phyloP scores from a whole-genome alignment of 208 protist genomes.

The Zelonia costaricensis region DNA sequence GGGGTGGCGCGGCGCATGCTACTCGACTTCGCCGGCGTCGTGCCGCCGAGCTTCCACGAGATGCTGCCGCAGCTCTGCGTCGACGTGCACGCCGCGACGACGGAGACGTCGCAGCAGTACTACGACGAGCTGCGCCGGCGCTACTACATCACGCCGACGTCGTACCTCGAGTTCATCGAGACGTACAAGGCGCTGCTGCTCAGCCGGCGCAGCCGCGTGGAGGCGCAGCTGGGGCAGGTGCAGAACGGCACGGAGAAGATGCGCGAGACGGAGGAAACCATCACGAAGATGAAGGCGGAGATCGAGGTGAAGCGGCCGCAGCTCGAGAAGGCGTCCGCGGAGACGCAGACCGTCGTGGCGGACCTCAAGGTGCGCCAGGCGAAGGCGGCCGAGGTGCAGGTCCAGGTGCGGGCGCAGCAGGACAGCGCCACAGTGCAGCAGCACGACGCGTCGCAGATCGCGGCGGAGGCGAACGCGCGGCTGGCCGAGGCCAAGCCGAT shows the following conservation, averaged over 20 bases:
- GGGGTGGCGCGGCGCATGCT: constrained; percentile 88
- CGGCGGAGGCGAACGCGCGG: constrained; percentile 87
- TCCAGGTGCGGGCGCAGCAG: constrained; percentile 90
- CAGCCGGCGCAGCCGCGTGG: constrained; percentile 73
- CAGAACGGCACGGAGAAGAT: constrained; percentile 92
- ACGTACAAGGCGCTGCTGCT: constrained; percentile 90
- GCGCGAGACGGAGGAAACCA: constrained; percentile 92
- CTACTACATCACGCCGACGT: constrained; percentile 96
- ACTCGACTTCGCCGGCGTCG: constrained; percentile 41
- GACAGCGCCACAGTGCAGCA: constrained; percentile 88
- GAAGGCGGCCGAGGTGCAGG: constrained; percentile 88
- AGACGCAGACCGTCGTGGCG: constrained; percentile 89
- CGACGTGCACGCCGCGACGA: constrained; percentile 83
- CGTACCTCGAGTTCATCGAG: constrained; percentile 96
- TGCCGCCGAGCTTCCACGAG: constrained; percentile 53
- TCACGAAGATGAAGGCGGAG: constrained; percentile 92
- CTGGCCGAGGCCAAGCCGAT: constrained; percentile 95
- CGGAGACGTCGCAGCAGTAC: constrained; percentile 73
- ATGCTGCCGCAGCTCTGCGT: constrained; percentile 86
- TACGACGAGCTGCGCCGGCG: constrained; percentile 92
- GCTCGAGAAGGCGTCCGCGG: constrained; percentile 86
- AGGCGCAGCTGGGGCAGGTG: constrained; percentile 89
- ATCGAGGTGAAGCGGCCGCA: constrained; percentile 92
- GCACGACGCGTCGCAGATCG: constrained; percentile 83
- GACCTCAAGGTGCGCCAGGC: constrained; percentile 88